Percentiles rank a stretch among this genome's conserved stretches.
phyloP scores from a whole-genome alignment of 140 eudicot genomes.

The Flaveria floridana region DNA sequence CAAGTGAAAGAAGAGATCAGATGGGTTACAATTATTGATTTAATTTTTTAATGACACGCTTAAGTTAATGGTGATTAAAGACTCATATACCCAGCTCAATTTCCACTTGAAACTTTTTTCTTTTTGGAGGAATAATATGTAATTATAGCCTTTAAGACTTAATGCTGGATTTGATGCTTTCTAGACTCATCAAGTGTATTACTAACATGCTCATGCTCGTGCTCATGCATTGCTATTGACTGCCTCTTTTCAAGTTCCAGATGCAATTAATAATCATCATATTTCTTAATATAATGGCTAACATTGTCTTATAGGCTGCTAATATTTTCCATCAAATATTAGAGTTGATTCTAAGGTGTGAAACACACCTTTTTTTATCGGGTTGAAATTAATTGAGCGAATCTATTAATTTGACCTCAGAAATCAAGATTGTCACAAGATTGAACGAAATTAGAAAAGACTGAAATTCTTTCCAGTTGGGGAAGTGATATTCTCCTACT shows the following conservation, averaged over 20 bases:
- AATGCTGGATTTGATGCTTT: conserved; percentile 40
- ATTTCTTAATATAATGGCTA: conserved; percentile 3
- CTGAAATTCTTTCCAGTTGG: background rate
- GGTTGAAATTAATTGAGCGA: background rate
- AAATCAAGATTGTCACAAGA: background rate
- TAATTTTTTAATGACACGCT: conserved; percentile 32
- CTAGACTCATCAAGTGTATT: conserved; percentile 30
- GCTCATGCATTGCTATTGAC: conserved; percentile 32
- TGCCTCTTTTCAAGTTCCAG: conserved; percentile 19
- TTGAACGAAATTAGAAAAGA: background rate
- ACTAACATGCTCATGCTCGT: conserved; percentile 36
- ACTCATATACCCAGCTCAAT: conserved; percentile 27
- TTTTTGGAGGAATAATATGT: conserved; percentile 28
- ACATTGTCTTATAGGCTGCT: background rate
- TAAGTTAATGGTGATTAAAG: conserved; percentile 29
- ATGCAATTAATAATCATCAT: background rate
- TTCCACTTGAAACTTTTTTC: conserved; percentile 31
- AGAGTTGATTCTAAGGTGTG: background rate
- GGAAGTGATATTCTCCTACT: background rate
- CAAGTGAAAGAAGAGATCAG: background rate
- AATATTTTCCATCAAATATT: background rate
- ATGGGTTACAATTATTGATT: conserved; percentile 14
- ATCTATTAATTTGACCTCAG: background rate
- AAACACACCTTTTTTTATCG: background rate
- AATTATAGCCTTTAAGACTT: conserved; percentile 31